Base-by-base conservation (phyloP, 371 early-diverging fungal genomes). In the Mucor irregularis region DNA sequence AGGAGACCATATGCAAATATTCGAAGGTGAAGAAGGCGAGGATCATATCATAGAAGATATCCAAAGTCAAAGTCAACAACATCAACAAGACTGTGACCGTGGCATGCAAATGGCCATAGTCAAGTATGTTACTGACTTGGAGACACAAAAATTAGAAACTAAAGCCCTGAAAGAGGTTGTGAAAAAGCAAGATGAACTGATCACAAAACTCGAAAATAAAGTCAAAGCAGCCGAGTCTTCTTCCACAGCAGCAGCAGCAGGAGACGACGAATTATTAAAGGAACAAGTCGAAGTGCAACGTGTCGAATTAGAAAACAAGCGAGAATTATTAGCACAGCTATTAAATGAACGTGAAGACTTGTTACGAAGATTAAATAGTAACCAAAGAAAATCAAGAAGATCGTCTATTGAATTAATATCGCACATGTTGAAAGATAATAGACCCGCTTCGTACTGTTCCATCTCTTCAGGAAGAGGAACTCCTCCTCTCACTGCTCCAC, bases 141-240 rank as follows among this genome's bases (percentile, higher is more conserved):
- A 74, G 39, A 58, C 35, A 10, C 64, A 78, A 26, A 49, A 65
- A 17, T 39, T 66, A 22, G 66, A 68, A 19, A 60, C 51, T 4
- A 68, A 70, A 8, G 25, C 42, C 2, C 29, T 78, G 13, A 51
- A 53, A 19, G 33, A 68, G 2, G 59, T 78, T 0, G 57, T 74
- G 1, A 35, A 58, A 28, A 74, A 78, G 38, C 78, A 78, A 62
- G 78, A 78, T 16, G 67, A 68, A 19, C 34, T 78, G 11, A 78
- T 78, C 25, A 26, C 49, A 4, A 68, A 60, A 11, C 43, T 78
- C 4, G 78, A 78, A 52, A n/a, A 38, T 13, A 68, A 66, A 43
- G 17, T 64, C 11, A 47, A n/a, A 10, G 26, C 24, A 3, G 11
- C 7, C 7, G 42, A 42, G 24, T 42, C 42, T 1, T 19, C 7